Percentiles rank a stretch among this genome's conserved stretches.
These are phyloP conservation scores for Papiliotrema nemorosa DNA, from an alignment of 1,284 basidiomycete species.

Conservation along the genomic window DNA sequence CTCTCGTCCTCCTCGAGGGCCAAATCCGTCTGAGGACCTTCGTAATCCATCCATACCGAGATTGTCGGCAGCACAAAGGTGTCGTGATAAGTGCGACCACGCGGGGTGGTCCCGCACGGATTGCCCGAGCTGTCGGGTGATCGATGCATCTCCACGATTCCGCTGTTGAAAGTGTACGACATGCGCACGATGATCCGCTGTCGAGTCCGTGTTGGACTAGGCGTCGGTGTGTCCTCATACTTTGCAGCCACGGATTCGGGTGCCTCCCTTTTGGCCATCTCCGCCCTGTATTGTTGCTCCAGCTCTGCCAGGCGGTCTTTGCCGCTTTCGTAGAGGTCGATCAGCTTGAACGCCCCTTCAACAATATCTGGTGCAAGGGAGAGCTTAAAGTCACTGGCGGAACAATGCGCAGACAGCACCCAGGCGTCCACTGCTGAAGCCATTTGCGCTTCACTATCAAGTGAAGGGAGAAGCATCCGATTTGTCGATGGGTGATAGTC, in stretches of 20 bases:
- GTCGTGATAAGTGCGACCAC: conserved; percentile 33
- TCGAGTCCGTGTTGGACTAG: conserved; percentile 6
- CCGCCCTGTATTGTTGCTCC: conserved; percentile 48
- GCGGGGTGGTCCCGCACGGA: conserved; percentile 1
- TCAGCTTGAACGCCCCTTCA: conserved; percentile 70
- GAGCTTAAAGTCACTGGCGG: conserved; percentile 79
- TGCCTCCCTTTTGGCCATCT: conserved; percentile 24
- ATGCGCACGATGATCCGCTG: conserved; percentile 57
- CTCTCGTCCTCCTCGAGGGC: conserved; percentile 5
- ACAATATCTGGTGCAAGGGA: conserved; percentile 79
- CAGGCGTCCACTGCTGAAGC: conserved; percentile 58
- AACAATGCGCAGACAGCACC: conserved; percentile 64
- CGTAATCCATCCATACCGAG: conserved; percentile 70
- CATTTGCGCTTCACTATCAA: conserved; percentile 71
- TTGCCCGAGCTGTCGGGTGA: conserved; percentile 5
- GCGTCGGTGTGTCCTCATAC: conserved; percentile 20
- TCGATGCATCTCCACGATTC: conserved; percentile 49
- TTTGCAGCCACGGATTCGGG: conserved; percentile 21
- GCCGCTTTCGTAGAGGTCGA: conserved; percentile 80
- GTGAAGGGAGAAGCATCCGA: conserved; percentile 59
- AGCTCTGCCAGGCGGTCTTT: conserved; percentile 70
- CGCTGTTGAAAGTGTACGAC: conserved; percentile 75
- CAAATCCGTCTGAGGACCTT: conserved; percentile 13
- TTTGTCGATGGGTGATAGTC: conserved; percentile 69
- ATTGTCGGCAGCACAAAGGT: conserved; percentile 63